phyloP scores from a whole-genome alignment of 2,329 filamentous ascomycete species.

The Claviceps sp. region DNA sequence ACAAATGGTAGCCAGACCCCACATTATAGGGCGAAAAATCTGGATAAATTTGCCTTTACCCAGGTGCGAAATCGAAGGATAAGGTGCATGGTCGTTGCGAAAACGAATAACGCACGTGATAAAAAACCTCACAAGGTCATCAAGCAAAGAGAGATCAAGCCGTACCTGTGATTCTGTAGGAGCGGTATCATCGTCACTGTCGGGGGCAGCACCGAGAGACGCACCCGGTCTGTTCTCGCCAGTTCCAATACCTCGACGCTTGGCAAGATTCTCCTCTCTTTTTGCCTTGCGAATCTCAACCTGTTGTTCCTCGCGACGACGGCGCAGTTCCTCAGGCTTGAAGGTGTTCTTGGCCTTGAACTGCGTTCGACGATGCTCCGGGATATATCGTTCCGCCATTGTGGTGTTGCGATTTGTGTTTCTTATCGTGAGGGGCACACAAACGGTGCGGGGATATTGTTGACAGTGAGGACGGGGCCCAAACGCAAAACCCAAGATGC shows the following conservation, averaged over 20 bases:
- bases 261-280: slow-evolving; percentile 97
- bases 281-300: slow-evolving; percentile 98
- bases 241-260: slow-evolving; percentile 84
- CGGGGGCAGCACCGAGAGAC: slow-evolving; percentile 73
- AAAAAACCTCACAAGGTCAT: background rate
- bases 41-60: background rate
- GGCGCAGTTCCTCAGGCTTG: slow-evolving; percentile 96
- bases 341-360: slow-evolving; percentile 99
- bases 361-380: slow-evolving; percentile 96
- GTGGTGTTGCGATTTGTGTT: slow-evolving; percentile 17
- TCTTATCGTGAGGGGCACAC: background rate
- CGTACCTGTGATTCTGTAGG: slow-evolving; percentile 91
- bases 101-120: background rate
- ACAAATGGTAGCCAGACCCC: slow-evolving; percentile 19
- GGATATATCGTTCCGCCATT: slow-evolving; percentile 99
- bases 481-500: background rate
- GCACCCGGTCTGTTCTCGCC: slow-evolving; percentile 69
- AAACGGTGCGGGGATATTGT: slow-evolving; percentile 5
- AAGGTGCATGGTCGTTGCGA: background rate
- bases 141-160: slow-evolving; percentile 2
- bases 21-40: slow-evolving; percentile 14
- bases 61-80: background rate
- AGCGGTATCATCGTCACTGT: slow-evolving; percentile 93
- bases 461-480: slow-evolving; percentile 3
- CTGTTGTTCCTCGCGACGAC: slow-evolving; percentile 96